A percentile compares a stretch with the other conserved stretches of the same genome.
Conservation (phyloP, 1,284 basidiomycete genomes). For the Coniferiporia weirii region DNA sequence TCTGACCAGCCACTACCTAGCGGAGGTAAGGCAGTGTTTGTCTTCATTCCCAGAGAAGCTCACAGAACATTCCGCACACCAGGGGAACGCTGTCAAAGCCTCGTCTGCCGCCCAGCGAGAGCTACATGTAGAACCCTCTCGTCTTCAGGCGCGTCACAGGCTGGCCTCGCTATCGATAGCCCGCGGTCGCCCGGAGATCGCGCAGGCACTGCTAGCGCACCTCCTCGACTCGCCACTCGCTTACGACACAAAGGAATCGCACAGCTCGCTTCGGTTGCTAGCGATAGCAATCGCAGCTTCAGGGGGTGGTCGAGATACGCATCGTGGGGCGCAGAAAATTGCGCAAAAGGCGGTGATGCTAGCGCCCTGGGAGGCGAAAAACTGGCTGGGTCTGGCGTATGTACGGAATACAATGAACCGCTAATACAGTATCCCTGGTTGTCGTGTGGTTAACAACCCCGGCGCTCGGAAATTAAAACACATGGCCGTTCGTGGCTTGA, state of each 20-base stretch:
- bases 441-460: too few relatives aligned
- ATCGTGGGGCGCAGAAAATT: conserved; percentile 32
- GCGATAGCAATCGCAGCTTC: conserved; percentile 34
- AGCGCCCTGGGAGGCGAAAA: conserved; percentile 51
- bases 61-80: conserved; percentile 3
- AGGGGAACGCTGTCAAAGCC: conserved; percentile 50
- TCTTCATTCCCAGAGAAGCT: background rate
- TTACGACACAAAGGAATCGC: conserved; percentile 28
- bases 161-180: conserved; percentile 54
- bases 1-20: conserved; percentile 59
- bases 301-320: conserved; percentile 22
- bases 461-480: too few relatives aligned
- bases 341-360: conserved; percentile 68
- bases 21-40: conserved; percentile 43
- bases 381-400: conserved; percentile 60
- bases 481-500: too few relatives aligned
- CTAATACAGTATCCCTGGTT: background rate
- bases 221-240: conserved; percentile 25
- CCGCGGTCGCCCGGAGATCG: conserved; percentile 36
- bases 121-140: conserved; percentile 51
- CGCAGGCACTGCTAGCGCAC: conserved; percentile 33
- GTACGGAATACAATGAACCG: conserved; percentile 27
- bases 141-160: conserved; percentile 40
- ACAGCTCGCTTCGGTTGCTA: conserved; percentile 40
- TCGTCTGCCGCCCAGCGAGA: conserved; percentile 50